Conservation (phyloP, 2,329 filamentous ascomycete species). For the Hymenoscyphus salicellus region DNA sequence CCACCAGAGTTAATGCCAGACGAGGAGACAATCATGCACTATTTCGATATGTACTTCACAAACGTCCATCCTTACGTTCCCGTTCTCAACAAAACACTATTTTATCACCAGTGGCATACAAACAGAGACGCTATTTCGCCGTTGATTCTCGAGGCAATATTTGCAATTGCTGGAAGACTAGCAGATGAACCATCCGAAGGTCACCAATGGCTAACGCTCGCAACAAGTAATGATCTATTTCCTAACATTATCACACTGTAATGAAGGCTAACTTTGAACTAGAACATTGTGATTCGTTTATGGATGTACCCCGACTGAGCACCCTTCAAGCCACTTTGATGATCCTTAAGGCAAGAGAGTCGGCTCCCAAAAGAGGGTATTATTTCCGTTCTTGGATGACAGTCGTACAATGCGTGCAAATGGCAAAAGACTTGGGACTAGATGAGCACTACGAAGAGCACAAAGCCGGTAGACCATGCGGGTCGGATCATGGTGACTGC, state of each 20-base stretch:
- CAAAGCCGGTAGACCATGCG: conserved; percentile 67
- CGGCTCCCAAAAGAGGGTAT: conserved; percentile 88
- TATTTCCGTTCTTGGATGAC: conserved; percentile 98
- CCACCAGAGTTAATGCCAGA: conserved; percentile 90
- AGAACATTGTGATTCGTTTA: conserved; percentile 91
- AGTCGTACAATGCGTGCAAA: conserved; percentile 84
- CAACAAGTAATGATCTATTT: conserved; percentile 59
- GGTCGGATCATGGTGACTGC: conserved; percentile 69
- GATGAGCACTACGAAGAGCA: conserved; percentile 84
- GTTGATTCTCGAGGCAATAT: conserved; percentile 82
- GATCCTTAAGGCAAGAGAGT: conserved; percentile 85
- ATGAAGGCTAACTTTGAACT: conserved; percentile 32
- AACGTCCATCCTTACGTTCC: conserved; percentile 92
- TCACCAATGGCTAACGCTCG: conserved; percentile 88
- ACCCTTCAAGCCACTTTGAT: conserved; percentile 88
- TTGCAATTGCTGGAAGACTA: conserved; percentile 81
- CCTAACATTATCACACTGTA: background rate
- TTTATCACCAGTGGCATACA: conserved; percentile 87
- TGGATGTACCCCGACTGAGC: conserved; percentile 85
- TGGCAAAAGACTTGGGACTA: conserved; percentile 87
- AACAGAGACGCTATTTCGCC: conserved; percentile 84
- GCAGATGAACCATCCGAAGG: conserved; percentile 81
- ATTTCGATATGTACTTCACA: conserved; percentile 86
- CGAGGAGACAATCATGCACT: conserved; percentile 75
- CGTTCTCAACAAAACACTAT: conserved; percentile 75